These are phyloP conservation scores for Tylopilus sp. DNA, from an alignment of 1,284 basidiomycete species.

Conservation along the genomic window DNA sequence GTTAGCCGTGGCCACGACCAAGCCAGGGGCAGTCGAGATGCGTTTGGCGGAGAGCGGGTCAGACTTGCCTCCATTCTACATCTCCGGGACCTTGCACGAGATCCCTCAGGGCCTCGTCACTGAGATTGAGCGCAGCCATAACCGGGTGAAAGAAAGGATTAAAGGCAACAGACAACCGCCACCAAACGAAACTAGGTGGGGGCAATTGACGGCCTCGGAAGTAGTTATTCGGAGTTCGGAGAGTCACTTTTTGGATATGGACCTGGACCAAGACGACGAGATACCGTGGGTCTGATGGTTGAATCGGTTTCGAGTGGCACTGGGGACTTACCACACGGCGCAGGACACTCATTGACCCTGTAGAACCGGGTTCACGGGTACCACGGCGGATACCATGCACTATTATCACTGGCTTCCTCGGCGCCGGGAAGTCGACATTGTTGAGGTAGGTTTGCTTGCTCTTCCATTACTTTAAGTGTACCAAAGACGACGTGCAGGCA, in stretches of 20 bases:
- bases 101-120: conserved; percentile 54
- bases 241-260: conserved; percentile 18
- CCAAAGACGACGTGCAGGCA: conserved; percentile 46
- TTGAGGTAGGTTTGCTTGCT: conserved; percentile 50
- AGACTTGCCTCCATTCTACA: conserved; percentile 69
- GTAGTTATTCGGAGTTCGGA: conserved; percentile 29
- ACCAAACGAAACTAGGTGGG: conserved; percentile 3
- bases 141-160: background rate
- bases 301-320: background rate
- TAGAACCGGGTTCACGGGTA: conserved; percentile 6
- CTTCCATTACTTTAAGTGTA: background rate
- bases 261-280: conserved; percentile 47
- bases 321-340: conserved; percentile 9
- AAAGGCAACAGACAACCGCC: conserved; percentile 1
- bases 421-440: conserved; percentile 87
- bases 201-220: conserved; percentile 18
- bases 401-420: conserved; percentile 88
- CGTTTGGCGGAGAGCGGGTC: background rate
- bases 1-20: conserved; percentile 9
- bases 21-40: background rate
- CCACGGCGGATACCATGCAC: conserved; percentile 70
- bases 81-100: conserved; percentile 73
- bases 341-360: conserved; percentile 43
- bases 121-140: conserved; percentile 30
- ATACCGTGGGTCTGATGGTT: conserved; percentile 42